Conservation (phyloP, 306 rosid genomes). For the Calophaca sinica region DNA sequence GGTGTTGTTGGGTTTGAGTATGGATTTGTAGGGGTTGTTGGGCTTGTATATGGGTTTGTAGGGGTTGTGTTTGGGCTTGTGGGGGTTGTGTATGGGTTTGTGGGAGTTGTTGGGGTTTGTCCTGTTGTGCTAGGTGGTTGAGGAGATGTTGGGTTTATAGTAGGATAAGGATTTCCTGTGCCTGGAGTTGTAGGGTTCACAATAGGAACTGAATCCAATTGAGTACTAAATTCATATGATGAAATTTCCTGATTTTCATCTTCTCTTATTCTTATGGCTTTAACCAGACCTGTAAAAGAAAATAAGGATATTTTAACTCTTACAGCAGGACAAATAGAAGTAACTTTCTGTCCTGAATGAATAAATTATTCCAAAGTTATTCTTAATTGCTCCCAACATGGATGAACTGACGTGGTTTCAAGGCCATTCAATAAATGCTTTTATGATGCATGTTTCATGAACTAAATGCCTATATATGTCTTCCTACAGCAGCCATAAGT, state of each 20-base stretch:
- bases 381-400: constrained; percentile 22
- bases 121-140: constrained; percentile 54
- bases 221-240: constrained; percentile 51
- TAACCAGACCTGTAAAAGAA: constrained; percentile 70
- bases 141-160: constrained; percentile 55
- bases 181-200: constrained; percentile 85
- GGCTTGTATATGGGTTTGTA: constrained; percentile 41
- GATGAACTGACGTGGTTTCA: neutral
- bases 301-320: constrained; percentile 27
- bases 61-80: constrained; percentile 47
- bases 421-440: neutral
- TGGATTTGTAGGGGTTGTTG: constrained; percentile 47
- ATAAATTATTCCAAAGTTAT: constrained; percentile 12
- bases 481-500: constrained; percentile 16
- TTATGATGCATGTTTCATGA: constrained; percentile 12
- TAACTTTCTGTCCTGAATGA: neutral
- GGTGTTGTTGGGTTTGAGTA: constrained; percentile 48
- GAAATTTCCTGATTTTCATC: constrained; percentile 59
- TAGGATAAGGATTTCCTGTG: constrained; percentile 57
- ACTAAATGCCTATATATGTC: constrained; percentile 1
- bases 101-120: constrained; percentile 48
- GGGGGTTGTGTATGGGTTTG: constrained; percentile 45
- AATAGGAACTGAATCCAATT: constrained; percentile 65
- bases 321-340: neutral
- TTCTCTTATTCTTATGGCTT: constrained; percentile 45